Evolutionary conservation across 768 basidiomycete genomes (phyloP).

Genomic region (Pulveroboletus sp.): DNA sequence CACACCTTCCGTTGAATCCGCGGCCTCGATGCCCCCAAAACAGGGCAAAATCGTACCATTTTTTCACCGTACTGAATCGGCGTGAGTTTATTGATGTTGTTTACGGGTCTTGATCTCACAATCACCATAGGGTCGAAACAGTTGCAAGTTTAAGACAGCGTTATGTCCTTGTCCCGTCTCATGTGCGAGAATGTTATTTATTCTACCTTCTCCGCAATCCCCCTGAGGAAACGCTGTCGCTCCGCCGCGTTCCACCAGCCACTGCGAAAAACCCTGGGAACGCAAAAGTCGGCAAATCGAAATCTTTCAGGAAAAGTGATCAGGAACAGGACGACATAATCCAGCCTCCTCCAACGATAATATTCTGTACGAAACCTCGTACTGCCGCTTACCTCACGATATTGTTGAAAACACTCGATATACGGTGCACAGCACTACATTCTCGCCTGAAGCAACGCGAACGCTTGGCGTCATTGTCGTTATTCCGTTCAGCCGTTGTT

Average conservation of each 20-base stretch:
- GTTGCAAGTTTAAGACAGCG: constrained; percentile 84
- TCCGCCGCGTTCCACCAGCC: constrained; percentile 63
- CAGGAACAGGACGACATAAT: constrained; percentile 48
- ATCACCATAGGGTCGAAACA: constrained; percentile 69
- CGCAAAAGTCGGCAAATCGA: constrained; percentile 34
- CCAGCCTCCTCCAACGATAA: constrained; percentile 92
- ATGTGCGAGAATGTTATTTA: constrained; percentile 90
- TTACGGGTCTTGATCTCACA: neutral
- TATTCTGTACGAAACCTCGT: constrained; percentile 82
- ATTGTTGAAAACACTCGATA: constrained; percentile 70
- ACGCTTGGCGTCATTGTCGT: constrained; percentile 73
- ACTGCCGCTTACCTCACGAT: constrained; percentile 87
- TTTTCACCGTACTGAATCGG: constrained; percentile 71
- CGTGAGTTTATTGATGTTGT: constrained; percentile 43
- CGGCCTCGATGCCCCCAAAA: constrained; percentile 68
- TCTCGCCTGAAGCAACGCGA: constrained; percentile 92
- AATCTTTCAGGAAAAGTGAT: constrained; percentile 29
- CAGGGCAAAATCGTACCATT: constrained; percentile 85
- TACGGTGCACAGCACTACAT: constrained; percentile 87
- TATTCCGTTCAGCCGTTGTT: constrained; percentile 82
- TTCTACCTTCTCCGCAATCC: constrained; percentile 87
- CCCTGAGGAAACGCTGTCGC: constrained; percentile 67
- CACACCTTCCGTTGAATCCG: constrained; percentile 76
- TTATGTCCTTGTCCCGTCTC: constrained; percentile 90
- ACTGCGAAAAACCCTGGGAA: constrained; percentile 15